Base-by-base conservation (phyloP, 331 rosid genomes). In the Arachis monticola region DNA sequence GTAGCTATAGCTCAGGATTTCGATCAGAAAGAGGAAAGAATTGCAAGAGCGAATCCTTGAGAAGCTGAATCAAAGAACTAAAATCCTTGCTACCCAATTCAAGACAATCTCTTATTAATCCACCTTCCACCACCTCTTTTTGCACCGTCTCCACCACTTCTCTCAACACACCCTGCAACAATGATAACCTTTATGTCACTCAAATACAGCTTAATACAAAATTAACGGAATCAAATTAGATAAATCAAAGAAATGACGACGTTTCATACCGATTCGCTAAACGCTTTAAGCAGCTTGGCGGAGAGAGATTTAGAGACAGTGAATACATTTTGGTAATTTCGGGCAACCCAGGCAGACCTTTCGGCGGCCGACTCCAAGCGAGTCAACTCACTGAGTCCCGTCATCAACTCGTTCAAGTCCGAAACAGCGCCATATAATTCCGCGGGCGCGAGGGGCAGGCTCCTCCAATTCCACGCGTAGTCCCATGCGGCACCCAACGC, bases 91-190 rank as follows among this genome's bases (percentile, higher is more conserved):
- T 75, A 10, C 93, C 94, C 78, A 93, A 6, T 77, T 87, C 90
- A 46, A 93, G 91, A 56, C 94, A 91, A 55, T 93, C 98, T 82
- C 63, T 87, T 10, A 93, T 67, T 10, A 93, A 78, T 48, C 84
- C 94, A n/a, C 97, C 98, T 17, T 89, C 85, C 80, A 84, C 81
- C 70, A 88, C 93, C 81, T 93, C 97, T 32, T 1, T 67, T 10
- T 83, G 81, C 81, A 89, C 81, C 10, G 86, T 66, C 87, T 83
- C 84, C 83, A 87, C 87, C 64, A 82, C 74, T 64, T 85, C 83
- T 70, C 87, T 88, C 89, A 85, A 57, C 41, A 45, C 14, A 38
- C 77, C 91, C 98, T 91, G 84, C 10, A 55, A 60, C 48, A 44
- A 44, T 8, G 8, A 44, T 44, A 44, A 44, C 48, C 7, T 44